Base-by-base conservation (phyloP, 139 green algal species). In the Microglena sp. region DNA sequence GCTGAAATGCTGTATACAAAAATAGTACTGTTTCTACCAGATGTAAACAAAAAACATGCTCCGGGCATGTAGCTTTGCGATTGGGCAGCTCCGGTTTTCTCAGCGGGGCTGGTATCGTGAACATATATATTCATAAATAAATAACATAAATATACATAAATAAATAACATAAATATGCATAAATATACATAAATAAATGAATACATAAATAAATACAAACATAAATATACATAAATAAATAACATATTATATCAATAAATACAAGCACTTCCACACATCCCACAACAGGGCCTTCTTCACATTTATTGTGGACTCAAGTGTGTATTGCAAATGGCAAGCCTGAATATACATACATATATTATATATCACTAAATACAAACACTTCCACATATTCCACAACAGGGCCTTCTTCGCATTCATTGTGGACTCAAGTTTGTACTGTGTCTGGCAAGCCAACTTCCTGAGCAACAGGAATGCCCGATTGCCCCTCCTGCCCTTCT, bases 351-450 rank as follows among this genome's bases (percentile, higher is more conserved):
- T n/a, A n/a, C n/a, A n/a, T n/a, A n/a, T n/a, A n/a, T n/a, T n/a
- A n/a, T n/a, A n/a, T n/a, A n/a, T n/a, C n/a, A n/a, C n/a, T n/a
- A n/a, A n/a, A n/a, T n/a, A n/a, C n/a, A n/a, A n/a, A n/a, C n/a
- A n/a, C n/a, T n/a, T n/a, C n/a, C n/a, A n/a, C n/a, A n/a, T n/a
- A n/a, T 60, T 24, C 29, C 18, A 28, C 31, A 24, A 11, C 56
- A 36, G 58, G 28, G 86, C 86, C 2, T 90, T 89, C 56, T 95
- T 73, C 76, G 89, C 89, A 3, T 96, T 96, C 73, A 55, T 77
- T 2, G 46, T 94, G 53, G 89, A 96, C 67, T 62, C 73, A 2
- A 44, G 50, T 0, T 66, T 95, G 40, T 96, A 94, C 72, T 68
- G 36, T 11, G 67, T 89, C 8, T 96, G 82, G 77, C 89, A 96